Evolutionary conservation across 768 basidiomycete genomes (phyloP).

Genomic region (Lactarius akahatsu): DNA sequence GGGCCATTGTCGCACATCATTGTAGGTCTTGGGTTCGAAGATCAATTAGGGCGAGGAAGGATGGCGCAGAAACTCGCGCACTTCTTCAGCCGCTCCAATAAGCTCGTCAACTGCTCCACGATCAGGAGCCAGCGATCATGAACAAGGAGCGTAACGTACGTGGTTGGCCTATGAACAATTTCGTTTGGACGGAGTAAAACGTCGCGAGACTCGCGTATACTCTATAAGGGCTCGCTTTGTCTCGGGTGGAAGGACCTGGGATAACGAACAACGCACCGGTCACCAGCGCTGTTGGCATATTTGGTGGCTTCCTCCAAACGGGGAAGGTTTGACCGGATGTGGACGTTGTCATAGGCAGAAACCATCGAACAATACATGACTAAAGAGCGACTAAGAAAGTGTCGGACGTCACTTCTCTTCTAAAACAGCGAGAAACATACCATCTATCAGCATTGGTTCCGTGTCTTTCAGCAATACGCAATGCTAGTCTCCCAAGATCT

Average conservation of each 20-base stretch:
- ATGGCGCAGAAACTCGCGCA: slow-evolving; percentile 31
- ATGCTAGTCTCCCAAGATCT: slow-evolving; percentile 63
- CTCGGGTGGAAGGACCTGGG: not conserved
- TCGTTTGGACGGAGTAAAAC: slow-evolving; percentile 53
- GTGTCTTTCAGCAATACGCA: slow-evolving; percentile 64
- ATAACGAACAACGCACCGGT: slow-evolving; percentile 45
- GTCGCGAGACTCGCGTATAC: slow-evolving; percentile 61
- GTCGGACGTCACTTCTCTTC: slow-evolving; percentile 14
- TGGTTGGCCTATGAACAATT: slow-evolving; percentile 61
- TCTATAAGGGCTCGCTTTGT: slow-evolving; percentile 36
- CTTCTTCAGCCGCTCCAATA: slow-evolving; percentile 59
- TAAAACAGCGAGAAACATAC: slow-evolving; percentile 36
- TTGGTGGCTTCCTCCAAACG: slow-evolving; percentile 62
- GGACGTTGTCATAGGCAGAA: slow-evolving; percentile 64
- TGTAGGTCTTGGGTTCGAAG: slow-evolving; percentile 45
- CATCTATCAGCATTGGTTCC: slow-evolving; percentile 68
- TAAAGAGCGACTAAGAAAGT: slow-evolving; percentile 50
- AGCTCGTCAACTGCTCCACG: slow-evolving; percentile 54
- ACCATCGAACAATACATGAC: slow-evolving; percentile 62
- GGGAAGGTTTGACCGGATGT: slow-evolving; percentile 60
- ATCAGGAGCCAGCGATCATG: not conserved
- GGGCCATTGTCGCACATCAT: slow-evolving; percentile 56
- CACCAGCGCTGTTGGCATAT: slow-evolving; percentile 65
- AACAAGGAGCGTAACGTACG: slow-evolving; percentile 40
- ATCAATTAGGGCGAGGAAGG: slow-evolving; percentile 4